Evolutionary conservation across 2,329 filamentous ascomycete species (phyloP), one percentile per base, ranked within the genome.

Genomic region (Colletotrichum liaoningense): DNA sequence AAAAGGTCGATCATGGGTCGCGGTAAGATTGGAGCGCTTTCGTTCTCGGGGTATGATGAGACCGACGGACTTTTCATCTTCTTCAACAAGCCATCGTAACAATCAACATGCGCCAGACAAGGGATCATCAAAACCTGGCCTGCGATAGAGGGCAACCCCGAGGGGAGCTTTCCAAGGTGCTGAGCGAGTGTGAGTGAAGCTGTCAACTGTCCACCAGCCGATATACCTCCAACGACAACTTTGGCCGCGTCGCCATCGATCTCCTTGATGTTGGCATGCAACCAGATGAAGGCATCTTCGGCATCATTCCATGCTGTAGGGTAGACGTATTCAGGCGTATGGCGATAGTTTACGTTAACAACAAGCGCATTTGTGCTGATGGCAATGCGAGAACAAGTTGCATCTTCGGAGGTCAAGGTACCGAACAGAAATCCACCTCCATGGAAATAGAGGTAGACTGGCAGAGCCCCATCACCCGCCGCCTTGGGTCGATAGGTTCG

Each of bases 341-440:
- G 89, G 0, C 90, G 86, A 77, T 91, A 91, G 75, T 90, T 89
- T 14, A 91, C 81, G 55, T 89, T 88, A 1, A 91, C 76, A 0
- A 91, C 88, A 0, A 87, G 79, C 2, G 86, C 81, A 1, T 80
- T 78, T 0, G 82, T 83, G 81, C 67, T 70, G 6, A 70, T 58
- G 12, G 62, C 67, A 22, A 66, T 70, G n/a, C 67, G 67, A 0
- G 86, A 79, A 74, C 89, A 91, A 1, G 81, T 82, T 0, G 86
- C 85, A 67, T 91, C 89, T 73, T 92, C 90, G 0, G 85, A 86
- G 1, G 78, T 75, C 2, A 91, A 76, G 0, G 85, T 88, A 2
- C 90, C 90, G n/a, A 88, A 87, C 9, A 90, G 75, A 70, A 88
- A 92, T 0, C 88, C 89, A 3, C 88, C 89, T 4, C 89, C 89